Evolutionary conservation across 352 stramenopile species (phyloP), one percentile per base, ranked within the genome.

Genomic region (Phytopythium ostracodes): DNA sequence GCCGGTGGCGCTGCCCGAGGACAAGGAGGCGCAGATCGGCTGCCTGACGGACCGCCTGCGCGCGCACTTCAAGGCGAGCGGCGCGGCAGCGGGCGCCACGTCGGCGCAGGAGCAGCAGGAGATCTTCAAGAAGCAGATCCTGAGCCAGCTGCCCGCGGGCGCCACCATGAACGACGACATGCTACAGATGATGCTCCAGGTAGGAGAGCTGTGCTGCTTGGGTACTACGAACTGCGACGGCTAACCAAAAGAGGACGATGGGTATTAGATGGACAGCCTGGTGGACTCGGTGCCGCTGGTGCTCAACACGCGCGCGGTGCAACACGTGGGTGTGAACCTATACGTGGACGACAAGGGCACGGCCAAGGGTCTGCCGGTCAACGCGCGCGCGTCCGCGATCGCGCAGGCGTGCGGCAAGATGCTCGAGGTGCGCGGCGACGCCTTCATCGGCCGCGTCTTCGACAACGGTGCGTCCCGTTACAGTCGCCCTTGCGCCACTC

Each of bases 311-410:
- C 71, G 71, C 35, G 81, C 79, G 4, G 79, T 84, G 33, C 64
- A 73, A 49, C 80, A 94, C 68, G 67, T 96, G 17, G 86, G 85
- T 20, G 60, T 96, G 49, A 96, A 95, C 68, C 87, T 96, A 80
- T 96, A 96, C 64, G 88, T 96, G 52, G 88, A 96, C 65, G 88
- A 96, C 70, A 96, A 94, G 64, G 88, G 88, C 57, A 94, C 87
- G 15, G 84, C 88, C 52, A 96, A 96, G 70, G 81, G 80, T 1
- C 64, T 96, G 20, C 70, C 85, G 12, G 83, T 80, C 35, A 96
- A 96, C 44, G 62, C 80, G 36, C 87, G 88, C 47, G 88, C 88
- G 10, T 92, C 81, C 18, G 80, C 85, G 18, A 92, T 96, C 56
- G 83, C 79, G 8, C 81, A 92, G 65, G 84, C 83, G 2, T 94